These are phyloP conservation scores for Parascedosporium putredinis DNA, from an alignment of 2,329 filamentous ascomycete species.

Conservation along the genomic window DNA sequence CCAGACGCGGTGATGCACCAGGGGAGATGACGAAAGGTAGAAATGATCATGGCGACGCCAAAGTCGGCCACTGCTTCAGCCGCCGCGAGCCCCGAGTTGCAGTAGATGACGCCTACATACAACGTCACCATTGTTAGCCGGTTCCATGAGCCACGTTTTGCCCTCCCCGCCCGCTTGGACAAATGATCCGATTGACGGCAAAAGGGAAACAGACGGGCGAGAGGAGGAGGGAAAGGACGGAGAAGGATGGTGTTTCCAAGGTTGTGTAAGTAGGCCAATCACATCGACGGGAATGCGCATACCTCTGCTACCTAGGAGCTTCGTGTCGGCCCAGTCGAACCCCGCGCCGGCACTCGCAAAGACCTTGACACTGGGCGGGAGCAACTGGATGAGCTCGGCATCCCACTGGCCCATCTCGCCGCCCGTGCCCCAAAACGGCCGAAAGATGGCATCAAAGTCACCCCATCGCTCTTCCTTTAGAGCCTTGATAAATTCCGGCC, in stretches of 20 bases:
- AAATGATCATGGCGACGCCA: slow-evolving; percentile 57
- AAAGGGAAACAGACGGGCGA: no score
- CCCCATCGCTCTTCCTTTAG: slow-evolving; percentile 43
- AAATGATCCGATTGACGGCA: no score
- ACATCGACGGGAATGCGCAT: slow-evolving; percentile 13
- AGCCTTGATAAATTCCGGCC: slow-evolving; percentile 37
- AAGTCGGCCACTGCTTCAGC: slow-evolving; percentile 66
- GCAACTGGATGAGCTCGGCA: slow-evolving; percentile 42
- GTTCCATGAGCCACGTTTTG: no score
- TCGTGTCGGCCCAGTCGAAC: slow-evolving; percentile 57
- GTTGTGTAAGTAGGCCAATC: neutral
- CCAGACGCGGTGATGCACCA: slow-evolving; percentile 47
- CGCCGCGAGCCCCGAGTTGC: slow-evolving; percentile 60
- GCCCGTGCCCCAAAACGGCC: slow-evolving; percentile 53
- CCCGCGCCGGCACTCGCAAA: slow-evolving; percentile 56
- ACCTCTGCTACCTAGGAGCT: slow-evolving; percentile 50
- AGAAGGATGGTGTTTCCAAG: neutral
- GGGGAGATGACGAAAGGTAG: slow-evolving; percentile 56
- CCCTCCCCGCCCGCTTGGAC: no score
- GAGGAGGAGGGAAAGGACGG: neutral
- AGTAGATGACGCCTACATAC: slow-evolving; percentile 51
- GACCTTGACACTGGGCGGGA: slow-evolving; percentile 46
- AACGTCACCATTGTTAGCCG: neutral
- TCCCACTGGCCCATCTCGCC: slow-evolving; percentile 60
- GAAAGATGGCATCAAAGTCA: slow-evolving; percentile 42